These are phyloP conservation scores for Psidium friedrichsthalianum DNA, from an alignment of 345 rosid genomes.

Conservation along the genomic window DNA sequence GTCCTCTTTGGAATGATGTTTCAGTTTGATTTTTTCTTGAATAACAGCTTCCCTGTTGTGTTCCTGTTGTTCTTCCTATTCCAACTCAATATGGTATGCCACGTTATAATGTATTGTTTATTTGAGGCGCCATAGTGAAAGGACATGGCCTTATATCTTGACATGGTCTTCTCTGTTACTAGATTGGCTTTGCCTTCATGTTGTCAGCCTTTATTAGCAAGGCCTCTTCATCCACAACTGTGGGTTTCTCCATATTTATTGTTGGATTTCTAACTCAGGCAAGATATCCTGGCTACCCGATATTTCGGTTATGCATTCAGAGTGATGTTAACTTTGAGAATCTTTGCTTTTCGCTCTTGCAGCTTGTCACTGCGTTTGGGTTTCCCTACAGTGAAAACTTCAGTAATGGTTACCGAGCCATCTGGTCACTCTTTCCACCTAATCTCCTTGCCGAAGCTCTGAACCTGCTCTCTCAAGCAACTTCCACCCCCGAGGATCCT, in stretches of 20 bases:
- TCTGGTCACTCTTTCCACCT: slow-evolving; percentile 93
- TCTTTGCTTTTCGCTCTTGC: slow-evolving; percentile 4
- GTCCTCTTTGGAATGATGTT: slow-evolving; percentile 93
- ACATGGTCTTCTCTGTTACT: slow-evolving; percentile 1
- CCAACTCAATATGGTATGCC: slow-evolving; percentile 67
- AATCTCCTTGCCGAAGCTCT: slow-evolving; percentile 71
- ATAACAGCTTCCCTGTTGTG: slow-evolving; percentile 64
- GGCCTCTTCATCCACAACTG: slow-evolving; percentile 71
- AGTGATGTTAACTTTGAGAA: background rate
- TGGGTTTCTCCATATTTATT: slow-evolving; percentile 75
- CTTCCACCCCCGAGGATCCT: slow-evolving; percentile 53
- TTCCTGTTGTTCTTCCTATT: slow-evolving; percentile 79
- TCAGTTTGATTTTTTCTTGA: slow-evolving; percentile 81
- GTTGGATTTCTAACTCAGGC: slow-evolving; percentile 88
- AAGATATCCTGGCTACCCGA: slow-evolving; percentile 1
- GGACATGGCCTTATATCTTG: background rate
- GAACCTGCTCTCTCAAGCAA: slow-evolving; percentile 49
- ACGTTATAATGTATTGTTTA: background rate
- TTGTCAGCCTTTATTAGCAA: slow-evolving; percentile 75
- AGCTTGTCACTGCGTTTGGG: slow-evolving; percentile 54
- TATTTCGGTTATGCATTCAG: background rate
- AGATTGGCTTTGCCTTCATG: slow-evolving; percentile 88
- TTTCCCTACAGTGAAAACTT: slow-evolving; percentile 38
- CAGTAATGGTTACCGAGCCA: slow-evolving; percentile 11
- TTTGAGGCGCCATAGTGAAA: background rate